A percentile compares a stretch with the other conserved stretches of the same genome.
Evolutionary conservation across 352 stramenopile genomes (phyloP).

Genomic region (Pythium biforme): DNA sequence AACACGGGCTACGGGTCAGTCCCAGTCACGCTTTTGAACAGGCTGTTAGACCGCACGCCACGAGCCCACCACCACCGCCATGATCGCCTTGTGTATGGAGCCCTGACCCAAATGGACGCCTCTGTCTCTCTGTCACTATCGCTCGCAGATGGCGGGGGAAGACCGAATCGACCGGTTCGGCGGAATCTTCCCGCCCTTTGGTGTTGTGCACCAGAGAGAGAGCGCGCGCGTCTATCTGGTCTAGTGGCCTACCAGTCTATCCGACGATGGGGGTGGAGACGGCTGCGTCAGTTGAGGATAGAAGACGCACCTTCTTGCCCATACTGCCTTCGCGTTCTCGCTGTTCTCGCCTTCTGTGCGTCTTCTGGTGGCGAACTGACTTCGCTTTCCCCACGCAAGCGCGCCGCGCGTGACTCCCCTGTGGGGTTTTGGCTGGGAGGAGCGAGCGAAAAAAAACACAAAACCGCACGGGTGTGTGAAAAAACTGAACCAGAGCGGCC

Average conservation of each 20-base stretch:
- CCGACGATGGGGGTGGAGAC: no score
- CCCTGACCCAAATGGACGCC: no score
- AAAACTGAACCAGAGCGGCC: slow-evolving; percentile 5
- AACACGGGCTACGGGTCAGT: neutral
- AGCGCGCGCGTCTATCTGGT: no score
- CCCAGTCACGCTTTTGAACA: no score
- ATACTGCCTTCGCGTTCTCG: slow-evolving; percentile 7
- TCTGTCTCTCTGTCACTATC: no score
- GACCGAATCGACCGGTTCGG: neutral
- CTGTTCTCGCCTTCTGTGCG: neutral
- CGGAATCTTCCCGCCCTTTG: neutral
- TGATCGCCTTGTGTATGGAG: no score
- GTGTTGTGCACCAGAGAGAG: neutral
- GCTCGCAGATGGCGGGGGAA: neutral
- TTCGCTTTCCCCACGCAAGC: neutral
- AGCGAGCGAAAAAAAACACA: neutral
- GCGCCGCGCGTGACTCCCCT: no score
- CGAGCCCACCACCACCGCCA: no score
- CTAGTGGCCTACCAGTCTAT: neutral
- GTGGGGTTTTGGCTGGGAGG: no score
- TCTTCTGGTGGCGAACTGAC: slow-evolving; percentile 7
- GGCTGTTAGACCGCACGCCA: no score
- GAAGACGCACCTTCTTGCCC: slow-evolving; percentile 22
- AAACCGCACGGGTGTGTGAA: neutral
- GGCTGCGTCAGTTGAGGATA: neutral